Evolutionary conservation across 352 stramenopile genomes (phyloP).

Genomic region (Globisporangium recalcitrans): DNA sequence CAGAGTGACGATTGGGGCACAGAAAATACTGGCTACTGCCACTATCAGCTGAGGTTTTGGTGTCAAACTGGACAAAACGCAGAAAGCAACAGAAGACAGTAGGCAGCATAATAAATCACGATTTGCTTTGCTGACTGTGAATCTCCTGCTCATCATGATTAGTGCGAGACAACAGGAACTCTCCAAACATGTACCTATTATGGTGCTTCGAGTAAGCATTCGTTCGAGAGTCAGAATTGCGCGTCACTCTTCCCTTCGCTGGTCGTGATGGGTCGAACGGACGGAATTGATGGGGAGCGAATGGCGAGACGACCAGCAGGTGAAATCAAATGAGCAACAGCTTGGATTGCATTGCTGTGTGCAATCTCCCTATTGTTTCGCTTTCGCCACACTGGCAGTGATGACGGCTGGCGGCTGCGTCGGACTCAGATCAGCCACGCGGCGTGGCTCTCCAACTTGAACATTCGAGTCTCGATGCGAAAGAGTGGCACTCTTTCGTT

Average conservation of each 20-base stretch:
- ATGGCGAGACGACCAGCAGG: too few species aligned
- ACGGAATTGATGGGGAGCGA: background rate
- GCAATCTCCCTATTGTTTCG: too few species aligned
- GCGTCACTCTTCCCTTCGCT: background rate
- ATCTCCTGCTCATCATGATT: too few species aligned
- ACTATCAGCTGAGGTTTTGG: background rate
- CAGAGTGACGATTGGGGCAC: background rate
- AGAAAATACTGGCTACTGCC: background rate
- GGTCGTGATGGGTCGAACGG: background rate
- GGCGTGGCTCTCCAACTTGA: conserved; percentile 1
- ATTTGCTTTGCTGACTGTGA: too few species aligned
- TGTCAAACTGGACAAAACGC: background rate
- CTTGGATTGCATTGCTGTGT: too few species aligned
- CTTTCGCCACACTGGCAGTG: too few species aligned
- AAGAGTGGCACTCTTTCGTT: background rate
- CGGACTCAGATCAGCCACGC: background rate
- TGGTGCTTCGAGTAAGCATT: too few species aligned
- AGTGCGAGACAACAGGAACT: too few species aligned
- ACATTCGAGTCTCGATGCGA: background rate
- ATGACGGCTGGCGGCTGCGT: background rate
- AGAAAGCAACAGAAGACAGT: background rate
- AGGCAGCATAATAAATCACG: background rate
- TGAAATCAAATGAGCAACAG: background rate
- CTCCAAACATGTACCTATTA: too few species aligned
- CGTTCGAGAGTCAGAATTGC: too few species aligned